Evolutionary conservation across 2,329 filamentous ascomycete genomes (phyloP).

Genomic region (Ploettnerulaceae sp.): DNA sequence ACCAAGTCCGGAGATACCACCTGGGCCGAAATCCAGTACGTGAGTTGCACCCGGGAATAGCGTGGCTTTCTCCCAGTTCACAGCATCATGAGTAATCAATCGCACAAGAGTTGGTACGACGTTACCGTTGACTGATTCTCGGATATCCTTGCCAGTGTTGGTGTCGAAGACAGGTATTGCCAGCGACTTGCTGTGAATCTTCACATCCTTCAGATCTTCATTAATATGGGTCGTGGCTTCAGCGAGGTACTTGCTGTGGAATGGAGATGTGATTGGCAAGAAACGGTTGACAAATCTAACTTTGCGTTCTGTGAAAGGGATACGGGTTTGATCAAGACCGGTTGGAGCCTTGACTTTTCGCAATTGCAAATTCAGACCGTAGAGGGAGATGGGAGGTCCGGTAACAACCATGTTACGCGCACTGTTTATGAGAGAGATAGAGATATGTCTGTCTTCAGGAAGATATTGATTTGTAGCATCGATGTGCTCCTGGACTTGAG

Average conservation of each 20-base stretch:
- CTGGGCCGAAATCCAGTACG: slow-evolving; percentile 93
- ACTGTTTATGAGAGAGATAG: slow-evolving; percentile 93
- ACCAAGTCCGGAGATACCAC: slow-evolving; percentile 92
- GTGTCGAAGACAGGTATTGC: slow-evolving; percentile 88
- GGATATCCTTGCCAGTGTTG: slow-evolving; percentile 79
- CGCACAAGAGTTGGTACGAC: slow-evolving; percentile 82
- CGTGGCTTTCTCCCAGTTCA: slow-evolving; percentile 95
- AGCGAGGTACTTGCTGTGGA: slow-evolving; percentile 91
- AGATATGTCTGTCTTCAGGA: slow-evolving; percentile 86
- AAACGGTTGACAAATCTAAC: slow-evolving; percentile 96
- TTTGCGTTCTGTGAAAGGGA: slow-evolving; percentile 94
- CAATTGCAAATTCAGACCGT: slow-evolving; percentile 90
- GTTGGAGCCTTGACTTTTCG: slow-evolving; percentile 97
- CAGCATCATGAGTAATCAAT: slow-evolving; percentile 89
- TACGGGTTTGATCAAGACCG: slow-evolving; percentile 90
- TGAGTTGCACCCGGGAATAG: slow-evolving; percentile 88
- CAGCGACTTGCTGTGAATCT: slow-evolving; percentile 67
- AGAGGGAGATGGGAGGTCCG: slow-evolving; percentile 90
- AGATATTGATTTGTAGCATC: slow-evolving; percentile 96
- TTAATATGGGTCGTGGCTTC: slow-evolving; percentile 79
- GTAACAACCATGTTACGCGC: slow-evolving; percentile 96
- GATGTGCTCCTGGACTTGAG: slow-evolving; percentile 92
- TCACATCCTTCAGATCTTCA: slow-evolving; percentile 78
- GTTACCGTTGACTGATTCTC: slow-evolving; percentile 64
- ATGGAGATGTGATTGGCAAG: slow-evolving; percentile 93